Base-by-base conservation (phyloP, 306 rosid genomes). In the Pueraria montana region DNA sequence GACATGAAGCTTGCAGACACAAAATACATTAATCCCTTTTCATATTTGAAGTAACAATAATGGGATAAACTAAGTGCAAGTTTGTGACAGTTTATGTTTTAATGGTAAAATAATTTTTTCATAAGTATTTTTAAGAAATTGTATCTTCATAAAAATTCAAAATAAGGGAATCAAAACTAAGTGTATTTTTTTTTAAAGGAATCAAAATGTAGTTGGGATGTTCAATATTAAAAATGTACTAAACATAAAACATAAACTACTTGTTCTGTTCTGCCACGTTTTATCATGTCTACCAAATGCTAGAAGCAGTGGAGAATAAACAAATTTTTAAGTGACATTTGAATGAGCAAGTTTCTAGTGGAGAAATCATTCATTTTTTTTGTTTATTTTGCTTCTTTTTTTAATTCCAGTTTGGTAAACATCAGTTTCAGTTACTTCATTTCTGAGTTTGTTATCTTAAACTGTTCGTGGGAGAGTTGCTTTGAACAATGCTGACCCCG, bases 341-440 rank as follows among this genome's bases (percentile, higher is more conserved):
- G 26, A 81, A 73, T 21, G 49, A 69, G 45, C 16, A 36, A 23
- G 5, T 61, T 58, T 80, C 80, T 38, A 24, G 26, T 9, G 43
- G 18, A 38, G 65, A 30, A 34, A 0, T 82, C 80, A 17, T 34
- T 64, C 21, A 0, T 27, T 6, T 14, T 6, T 14, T 62, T 6
- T 26, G 11, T 63, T 27, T 14, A 2, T 10, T 20, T 6, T 26
- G 4, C 32, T 27, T 14, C 0, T 23, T 32, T 30, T 64, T 64
- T 8, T 0, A 2, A 11, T 72, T 45, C 8, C 26, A 36, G 17
- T 52, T 66, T 17, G 20, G 5, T 36, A 21, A 67, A 52, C 11
- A 53, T 38, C 21, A 38, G 70, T 11, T 50, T n/a, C 34, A 6
- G 36, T 64, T 11, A 46, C 24, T 42, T 30, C 16, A 27, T 49